These are phyloP conservation scores for Malassezia slooffiae DNA, from an alignment of 1,284 basidiomycete genomes.

Conservation along the genomic window DNA sequence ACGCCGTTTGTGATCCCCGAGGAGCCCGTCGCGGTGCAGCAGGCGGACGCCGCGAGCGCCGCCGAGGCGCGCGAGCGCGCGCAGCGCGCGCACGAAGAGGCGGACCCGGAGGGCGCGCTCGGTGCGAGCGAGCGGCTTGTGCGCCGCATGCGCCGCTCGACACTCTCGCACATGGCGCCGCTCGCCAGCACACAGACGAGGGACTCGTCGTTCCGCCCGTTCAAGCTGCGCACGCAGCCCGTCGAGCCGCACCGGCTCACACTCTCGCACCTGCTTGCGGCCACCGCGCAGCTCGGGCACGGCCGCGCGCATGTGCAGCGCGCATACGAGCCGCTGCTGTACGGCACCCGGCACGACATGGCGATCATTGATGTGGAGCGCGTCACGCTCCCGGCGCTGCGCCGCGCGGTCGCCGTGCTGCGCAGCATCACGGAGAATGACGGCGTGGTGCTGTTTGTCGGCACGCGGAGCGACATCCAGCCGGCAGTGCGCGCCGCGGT, in stretches of 20 bases:
- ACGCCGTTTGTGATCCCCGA: conserved; percentile 10
- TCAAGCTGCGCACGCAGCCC: conserved; percentile 62
- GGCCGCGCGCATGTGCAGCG: conserved; percentile 68
- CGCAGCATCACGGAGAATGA: conserved; percentile 69
- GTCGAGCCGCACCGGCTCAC: conserved; percentile 58
- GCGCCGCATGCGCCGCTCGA: conserved; percentile 23
- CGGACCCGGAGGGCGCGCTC: conserved; percentile 7
- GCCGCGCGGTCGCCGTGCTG: conserved; percentile 76
- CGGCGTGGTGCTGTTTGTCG: conserved; percentile 80
- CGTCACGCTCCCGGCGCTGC: conserved; percentile 71
- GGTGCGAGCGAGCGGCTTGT: conserved; percentile 14
- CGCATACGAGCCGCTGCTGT: conserved; percentile 82
- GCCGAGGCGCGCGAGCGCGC: not conserved
- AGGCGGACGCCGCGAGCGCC: conserved; percentile 5
- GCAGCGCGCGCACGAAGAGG: too few relatives aligned
- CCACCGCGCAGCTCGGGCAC: conserved; percentile 90
- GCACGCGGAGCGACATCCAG: conserved; percentile 68
- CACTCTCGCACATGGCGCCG: conserved; percentile 57
- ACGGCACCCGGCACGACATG: conserved; percentile 78
- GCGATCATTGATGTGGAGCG: conserved; percentile 92
- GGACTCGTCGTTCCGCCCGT: conserved; percentile 61
- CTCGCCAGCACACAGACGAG: conserved; percentile 69
- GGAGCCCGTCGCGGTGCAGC: conserved; percentile 7
- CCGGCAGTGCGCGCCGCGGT: conserved; percentile 68
- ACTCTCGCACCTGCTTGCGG: conserved; percentile 76